These are phyloP conservation scores for Glomus cerebriforme DNA, from an alignment of 192 early-diverging fungal species.

Conservation along the genomic window DNA sequence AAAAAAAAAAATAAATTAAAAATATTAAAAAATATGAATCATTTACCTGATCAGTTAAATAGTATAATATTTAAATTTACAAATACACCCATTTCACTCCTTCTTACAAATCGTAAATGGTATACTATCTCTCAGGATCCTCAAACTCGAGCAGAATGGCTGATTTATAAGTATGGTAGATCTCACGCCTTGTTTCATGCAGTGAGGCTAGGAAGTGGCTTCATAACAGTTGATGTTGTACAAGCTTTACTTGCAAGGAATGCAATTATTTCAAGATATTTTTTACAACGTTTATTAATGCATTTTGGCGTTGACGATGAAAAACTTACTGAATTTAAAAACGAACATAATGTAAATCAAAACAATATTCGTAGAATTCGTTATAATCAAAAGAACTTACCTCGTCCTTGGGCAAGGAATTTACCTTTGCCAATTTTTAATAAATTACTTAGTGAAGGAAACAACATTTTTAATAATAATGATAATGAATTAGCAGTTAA, in stretches of 20 bases:
- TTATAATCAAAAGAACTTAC: neutral
- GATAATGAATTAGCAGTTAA: too few species aligned
- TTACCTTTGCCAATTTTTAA: neutral
- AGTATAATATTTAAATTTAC: too few species aligned
- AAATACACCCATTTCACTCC: too few species aligned
- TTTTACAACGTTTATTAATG: conserved; percentile 16
- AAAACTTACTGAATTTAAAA: neutral
- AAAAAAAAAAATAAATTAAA: too few species aligned
- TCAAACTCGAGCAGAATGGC: neutral
- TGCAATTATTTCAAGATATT: neutral
- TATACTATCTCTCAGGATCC: too few species aligned
- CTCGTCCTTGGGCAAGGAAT: neutral
- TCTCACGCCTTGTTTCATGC: neutral
- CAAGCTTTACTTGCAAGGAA: neutral
- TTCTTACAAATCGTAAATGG: too few species aligned
- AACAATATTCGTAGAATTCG: neutral
- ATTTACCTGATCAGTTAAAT: neutral
- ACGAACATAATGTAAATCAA: neutral
- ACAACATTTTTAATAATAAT: neutral
- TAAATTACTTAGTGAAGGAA: neutral
- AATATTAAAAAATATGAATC: too few species aligned
- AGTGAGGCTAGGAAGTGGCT: too few species aligned
- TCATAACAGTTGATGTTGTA: too few species aligned
- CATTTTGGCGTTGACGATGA: neutral
- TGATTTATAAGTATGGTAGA: neutral